Percentiles rank a stretch among this genome's conserved stretches.
These are phyloP conservation scores for Drechslerella stenobrocha DNA, from an alignment of 2,329 filamentous ascomycete species.

Conservation along the genomic window DNA sequence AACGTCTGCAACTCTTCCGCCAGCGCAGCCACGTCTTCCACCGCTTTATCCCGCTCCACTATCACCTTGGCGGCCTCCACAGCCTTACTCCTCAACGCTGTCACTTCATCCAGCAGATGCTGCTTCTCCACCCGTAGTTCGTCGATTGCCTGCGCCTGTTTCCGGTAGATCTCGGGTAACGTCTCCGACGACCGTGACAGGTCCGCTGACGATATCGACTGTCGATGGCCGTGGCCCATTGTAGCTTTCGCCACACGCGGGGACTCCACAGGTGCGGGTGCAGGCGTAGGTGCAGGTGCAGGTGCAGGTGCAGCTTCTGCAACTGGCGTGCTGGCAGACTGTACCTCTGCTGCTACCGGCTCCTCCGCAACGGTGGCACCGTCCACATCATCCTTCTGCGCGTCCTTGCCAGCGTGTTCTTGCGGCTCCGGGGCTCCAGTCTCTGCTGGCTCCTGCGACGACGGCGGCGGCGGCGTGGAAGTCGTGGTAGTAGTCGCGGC, in stretches of 20 bases:
- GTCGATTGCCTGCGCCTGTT: conserved; percentile 36
- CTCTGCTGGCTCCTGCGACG: too few species aligned
- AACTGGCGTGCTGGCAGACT: too few species aligned
- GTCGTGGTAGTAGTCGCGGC: not conserved
- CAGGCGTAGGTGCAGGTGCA: not conserved
- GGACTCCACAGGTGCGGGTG: not conserved
- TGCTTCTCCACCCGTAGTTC: conserved; percentile 30
- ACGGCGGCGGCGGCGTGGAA: too few species aligned
- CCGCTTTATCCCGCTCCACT: conserved; percentile 34
- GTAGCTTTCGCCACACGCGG: not conserved
- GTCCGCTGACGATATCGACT: conserved; percentile 6
- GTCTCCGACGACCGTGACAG: conserved; percentile 8
- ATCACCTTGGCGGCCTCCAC: conserved; percentile 27
- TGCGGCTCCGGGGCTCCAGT: conserved; percentile 31
- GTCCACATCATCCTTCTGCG: not conserved
- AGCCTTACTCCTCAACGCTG: conserved; percentile 3
- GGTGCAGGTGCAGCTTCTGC: not conserved
- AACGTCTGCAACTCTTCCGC: conserved; percentile 25
- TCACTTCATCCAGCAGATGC: conserved; percentile 28
- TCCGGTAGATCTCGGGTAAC: conserved; percentile 43
- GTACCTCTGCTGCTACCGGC: too few species aligned
- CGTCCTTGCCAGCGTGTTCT: conserved; percentile 16
- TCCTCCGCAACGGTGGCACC: too few species aligned
- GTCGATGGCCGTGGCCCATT: not conserved
- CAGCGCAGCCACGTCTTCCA: conserved; percentile 34